Conservation (phyloP, 257 asterid species). For the Plectranthus barbatus region DNA sequence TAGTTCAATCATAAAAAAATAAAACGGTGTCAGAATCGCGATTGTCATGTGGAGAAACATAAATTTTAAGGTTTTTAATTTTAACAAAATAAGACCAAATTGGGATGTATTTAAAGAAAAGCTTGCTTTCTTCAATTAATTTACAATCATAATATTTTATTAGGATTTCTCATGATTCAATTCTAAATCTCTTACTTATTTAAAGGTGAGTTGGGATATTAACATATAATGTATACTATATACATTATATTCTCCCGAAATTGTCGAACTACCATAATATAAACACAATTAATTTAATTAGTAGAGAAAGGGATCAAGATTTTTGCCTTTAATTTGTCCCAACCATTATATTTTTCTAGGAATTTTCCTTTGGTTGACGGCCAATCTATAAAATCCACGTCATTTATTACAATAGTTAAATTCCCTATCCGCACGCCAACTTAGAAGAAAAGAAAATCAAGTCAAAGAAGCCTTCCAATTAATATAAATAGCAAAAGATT, state of each 20-base stretch:
- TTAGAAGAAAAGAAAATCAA: constrained; percentile 3
- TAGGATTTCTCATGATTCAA: no score
- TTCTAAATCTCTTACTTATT: no score
- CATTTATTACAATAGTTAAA: not conserved
- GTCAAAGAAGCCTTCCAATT: not conserved
- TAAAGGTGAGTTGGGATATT: no score
- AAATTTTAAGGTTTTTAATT: no score
- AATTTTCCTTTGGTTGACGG: constrained; percentile 5
- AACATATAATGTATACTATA: not conserved
- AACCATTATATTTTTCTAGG: not conserved
- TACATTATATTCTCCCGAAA: not conserved
- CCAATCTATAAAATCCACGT: not conserved
- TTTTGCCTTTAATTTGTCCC: not conserved
- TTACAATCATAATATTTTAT: no score
- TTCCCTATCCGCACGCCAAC: constrained; percentile 21
- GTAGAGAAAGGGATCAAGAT: not conserved
- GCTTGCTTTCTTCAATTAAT: no score
- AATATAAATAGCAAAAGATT: not conserved
- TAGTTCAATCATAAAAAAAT: no score
- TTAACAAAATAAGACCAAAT: no score
- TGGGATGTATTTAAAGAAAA: no score
- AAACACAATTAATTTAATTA: not conserved
- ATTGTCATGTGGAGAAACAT: no score
- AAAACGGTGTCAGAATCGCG: no score
- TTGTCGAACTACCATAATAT: not conserved